Evolutionary conservation across 2,329 filamentous ascomycete genomes (phyloP).

Genomic region (Colletotrichum echinochloae): DNA sequence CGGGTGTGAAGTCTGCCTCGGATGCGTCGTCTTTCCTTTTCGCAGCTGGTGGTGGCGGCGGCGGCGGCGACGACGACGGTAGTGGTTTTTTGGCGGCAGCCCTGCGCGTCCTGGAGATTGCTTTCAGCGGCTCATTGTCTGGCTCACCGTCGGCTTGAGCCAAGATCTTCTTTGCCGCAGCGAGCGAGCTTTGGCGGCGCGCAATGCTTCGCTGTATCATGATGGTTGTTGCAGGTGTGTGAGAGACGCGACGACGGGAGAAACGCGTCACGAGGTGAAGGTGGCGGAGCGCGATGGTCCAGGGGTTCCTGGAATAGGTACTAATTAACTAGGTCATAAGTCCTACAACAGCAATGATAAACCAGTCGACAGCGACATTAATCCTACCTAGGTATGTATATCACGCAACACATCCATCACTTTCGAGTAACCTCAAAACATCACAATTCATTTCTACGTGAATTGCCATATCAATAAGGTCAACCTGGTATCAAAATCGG

Average conservation of each 20-base stretch:
- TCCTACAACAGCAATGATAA: no score
- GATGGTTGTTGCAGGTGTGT: neutral
- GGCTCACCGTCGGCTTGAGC: constrained; percentile 33
- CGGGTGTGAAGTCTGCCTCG: constrained; percentile 25
- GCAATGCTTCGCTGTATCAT: constrained; percentile 26
- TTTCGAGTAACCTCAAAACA: no score
- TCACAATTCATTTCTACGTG: no score
- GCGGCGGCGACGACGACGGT: neutral
- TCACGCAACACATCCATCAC: no score
- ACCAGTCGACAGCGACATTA: no score
- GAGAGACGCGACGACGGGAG: constrained; percentile 14
- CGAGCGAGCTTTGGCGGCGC: constrained; percentile 38
- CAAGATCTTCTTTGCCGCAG: constrained; percentile 32
- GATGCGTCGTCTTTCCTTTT: constrained; percentile 37
- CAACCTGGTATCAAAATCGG: no score
- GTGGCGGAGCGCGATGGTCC: no score
- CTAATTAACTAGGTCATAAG: no score
- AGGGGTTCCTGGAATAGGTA: no score
- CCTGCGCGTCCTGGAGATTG: constrained; percentile 4
- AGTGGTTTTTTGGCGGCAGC: constrained; percentile 3
- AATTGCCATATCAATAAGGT: no score
- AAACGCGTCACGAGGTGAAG: constrained; percentile 8
- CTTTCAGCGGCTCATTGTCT: constrained; percentile 8
- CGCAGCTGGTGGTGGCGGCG: neutral
- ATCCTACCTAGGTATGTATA: no score